Base-by-base conservation (phyloP, 192 early-diverging fungal species). In the Paraglomus brasilianum region DNA sequence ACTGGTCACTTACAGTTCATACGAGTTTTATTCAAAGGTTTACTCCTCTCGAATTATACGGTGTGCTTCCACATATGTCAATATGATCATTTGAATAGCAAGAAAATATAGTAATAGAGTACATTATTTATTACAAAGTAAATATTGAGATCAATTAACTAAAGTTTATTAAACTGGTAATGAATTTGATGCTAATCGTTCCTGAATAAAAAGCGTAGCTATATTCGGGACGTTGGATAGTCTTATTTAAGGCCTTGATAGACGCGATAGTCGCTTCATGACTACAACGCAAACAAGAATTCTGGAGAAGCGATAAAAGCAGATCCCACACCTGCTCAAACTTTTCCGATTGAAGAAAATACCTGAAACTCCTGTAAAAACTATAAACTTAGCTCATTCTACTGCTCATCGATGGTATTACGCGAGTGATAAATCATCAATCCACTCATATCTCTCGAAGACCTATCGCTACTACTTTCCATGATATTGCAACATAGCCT, bases 351-450 rank as follows among this genome's bases (percentile, higher is more conserved):
- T 83, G 30, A 84, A 72, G 38, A 92, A 83, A 30, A 85, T 85
- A 19, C 81, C 86, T 7, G 89, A 80, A 13, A 93, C 78, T 5
- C 93, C 92, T 61, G 74, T 83, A 7, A 91, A 73, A 6, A 91
- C 86, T 3, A 93, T 70, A 0, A 91, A 88, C 48, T 92, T 91
- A 0, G 93, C 72, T 95, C 93, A 70, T 95, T 91, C 93, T 92
- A 95, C 68, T 91, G 91, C 69, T 95, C 94, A 56, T 82, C 75
- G 1, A 77, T 73, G 6, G 90, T 85, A 50, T 84, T 83, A 13
- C 82, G 75, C 11, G 84, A 86, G 66, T 86, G 88, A 41, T 85
- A 84, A 8, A 85, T 52, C 79, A 83, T 76, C 38, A 80, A 75
- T 14, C 70, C 69, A 42, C 43, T 65, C 7, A 61, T 41, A 61